A percentile compares a stretch with the other conserved stretches of the same genome.
Conservation (phyloP, 129 eudicot genomes). For the Arctium minus region DNA sequence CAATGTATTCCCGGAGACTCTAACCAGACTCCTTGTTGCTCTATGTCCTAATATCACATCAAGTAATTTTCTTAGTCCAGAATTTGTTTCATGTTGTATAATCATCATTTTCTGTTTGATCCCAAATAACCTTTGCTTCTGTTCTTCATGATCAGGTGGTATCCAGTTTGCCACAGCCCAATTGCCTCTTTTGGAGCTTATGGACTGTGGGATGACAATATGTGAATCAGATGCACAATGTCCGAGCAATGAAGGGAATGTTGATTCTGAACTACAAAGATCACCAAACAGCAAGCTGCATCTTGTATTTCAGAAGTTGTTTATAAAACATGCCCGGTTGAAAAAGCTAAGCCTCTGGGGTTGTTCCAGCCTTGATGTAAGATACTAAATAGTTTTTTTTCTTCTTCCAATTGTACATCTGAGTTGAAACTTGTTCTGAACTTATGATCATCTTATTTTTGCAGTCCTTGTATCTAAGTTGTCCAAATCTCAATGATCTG, state of each 20-base stretch:
- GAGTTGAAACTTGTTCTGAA: conserved; percentile 1
- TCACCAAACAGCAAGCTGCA: conserved; percentile 62
- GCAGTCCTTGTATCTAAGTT: conserved; percentile 85
- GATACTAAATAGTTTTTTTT: conserved; percentile 19
- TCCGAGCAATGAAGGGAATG: conserved; percentile 28
- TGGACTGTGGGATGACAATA: conserved; percentile 98
- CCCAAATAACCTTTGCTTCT: neutral
- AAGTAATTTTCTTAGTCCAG: conserved; percentile 43
- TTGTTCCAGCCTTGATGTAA: conserved; percentile 96
- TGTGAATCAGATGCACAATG: conserved; percentile 51
- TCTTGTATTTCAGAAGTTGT: conserved; percentile 69
- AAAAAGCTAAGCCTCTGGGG: conserved; percentile 98
- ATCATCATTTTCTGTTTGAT: neutral
- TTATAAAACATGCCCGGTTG: conserved; percentile 76
- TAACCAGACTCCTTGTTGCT: conserved; percentile 80
- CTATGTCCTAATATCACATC: conserved; percentile 93
- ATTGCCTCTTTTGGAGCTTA: conserved; percentile 81
- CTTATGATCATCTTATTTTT: conserved; percentile 2
- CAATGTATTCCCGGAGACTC: conserved; percentile 78
- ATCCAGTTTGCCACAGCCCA: conserved; percentile 98
- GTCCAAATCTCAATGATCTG: conserved; percentile 85
- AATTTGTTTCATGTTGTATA: neutral
- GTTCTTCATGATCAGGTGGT: conserved; percentile 55
- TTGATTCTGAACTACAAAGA: conserved; percentile 30
- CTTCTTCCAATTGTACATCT: neutral